A percentile compares a stretch with the other conserved stretches of the same genome.
phyloP scores from a whole-genome alignment of 1,139 yeast genomes.

The Sporopachydermia cereana region DNA sequence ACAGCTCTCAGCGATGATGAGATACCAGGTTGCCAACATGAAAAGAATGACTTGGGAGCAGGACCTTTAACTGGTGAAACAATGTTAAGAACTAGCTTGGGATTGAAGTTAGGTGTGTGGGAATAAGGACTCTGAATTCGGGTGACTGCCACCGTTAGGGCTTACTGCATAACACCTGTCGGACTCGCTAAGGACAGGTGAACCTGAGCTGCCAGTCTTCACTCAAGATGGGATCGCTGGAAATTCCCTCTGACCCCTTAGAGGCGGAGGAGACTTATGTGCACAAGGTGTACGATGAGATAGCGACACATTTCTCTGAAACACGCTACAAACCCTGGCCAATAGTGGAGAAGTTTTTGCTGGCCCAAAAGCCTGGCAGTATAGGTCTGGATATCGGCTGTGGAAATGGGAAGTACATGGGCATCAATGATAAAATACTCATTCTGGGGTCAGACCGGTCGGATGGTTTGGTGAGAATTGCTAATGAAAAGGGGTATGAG shows the following conservation, averaged over 20 bases:
- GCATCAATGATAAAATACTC: slow-evolving; percentile 52
- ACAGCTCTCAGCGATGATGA: too few relatives aligned
- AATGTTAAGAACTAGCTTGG: too few relatives aligned
- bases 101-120: too few relatives aligned
- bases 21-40: too few relatives aligned
- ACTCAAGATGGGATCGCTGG: too few relatives aligned
- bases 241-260: slow-evolving; percentile 29
- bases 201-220: too few relatives aligned
- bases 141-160: too few relatives aligned
- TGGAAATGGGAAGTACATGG: slow-evolving; percentile 89
- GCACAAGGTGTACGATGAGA: slow-evolving; percentile 82
- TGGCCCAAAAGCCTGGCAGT: slow-evolving; percentile 24
- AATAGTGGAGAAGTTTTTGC: slow-evolving; percentile 64
- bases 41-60: too few relatives aligned
- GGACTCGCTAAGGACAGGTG: too few relatives aligned
- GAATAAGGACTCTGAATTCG: too few relatives aligned
- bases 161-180: too few relatives aligned
- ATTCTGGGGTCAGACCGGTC: slow-evolving; percentile 82
- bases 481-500: slow-evolving; percentile 34
- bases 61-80: too few relatives aligned
- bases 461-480: slow-evolving; percentile 65
- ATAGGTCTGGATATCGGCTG: slow-evolving; percentile 75
- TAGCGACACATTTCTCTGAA: slow-evolving; percentile 85
- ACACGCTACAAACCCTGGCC: slow-evolving; percentile 99
- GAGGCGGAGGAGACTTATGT: slow-evolving; percentile 67